Percentiles rank a stretch among this genome's conserved stretches.
These are phyloP conservation scores for Lyophyllum shimeji DNA, from an alignment of 768 basidiomycete genomes.

Conservation along the genomic window DNA sequence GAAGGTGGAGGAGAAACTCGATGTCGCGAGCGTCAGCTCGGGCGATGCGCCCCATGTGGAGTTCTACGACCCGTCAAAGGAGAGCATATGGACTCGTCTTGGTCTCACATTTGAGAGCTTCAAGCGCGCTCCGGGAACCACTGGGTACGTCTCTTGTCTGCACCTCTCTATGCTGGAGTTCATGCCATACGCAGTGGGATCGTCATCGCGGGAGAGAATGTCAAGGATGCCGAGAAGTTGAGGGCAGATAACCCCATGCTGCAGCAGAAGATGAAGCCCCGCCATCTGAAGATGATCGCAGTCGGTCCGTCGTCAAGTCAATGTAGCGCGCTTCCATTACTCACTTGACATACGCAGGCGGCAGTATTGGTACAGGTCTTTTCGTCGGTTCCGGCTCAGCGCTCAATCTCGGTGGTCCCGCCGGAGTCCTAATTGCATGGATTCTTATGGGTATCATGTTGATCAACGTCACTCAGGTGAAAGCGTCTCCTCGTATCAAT, in stretches of 20 bases:
- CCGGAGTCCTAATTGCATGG: conserved; percentile 44
- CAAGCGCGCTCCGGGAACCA: conserved; percentile 46
- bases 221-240: conserved; percentile 33
- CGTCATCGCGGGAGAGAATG: conserved; percentile 33
- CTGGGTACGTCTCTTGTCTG: conserved; percentile 31
- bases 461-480: conserved; percentile 46
- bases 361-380: conserved; percentile 49
- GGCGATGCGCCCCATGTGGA: conserved; percentile 26
- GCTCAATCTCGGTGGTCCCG: conserved; percentile 39
- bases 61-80: conserved; percentile 49
- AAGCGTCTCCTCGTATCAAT: neutral
- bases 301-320: conserved; percentile 33
- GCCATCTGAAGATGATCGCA: conserved; percentile 49
- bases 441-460: conserved; percentile 46
- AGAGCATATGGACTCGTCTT: conserved; percentile 42
- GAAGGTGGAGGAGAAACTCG: conserved; percentile 32
- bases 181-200: conserved; percentile 31
- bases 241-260: conserved; percentile 43
- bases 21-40: conserved; percentile 29
- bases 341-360: conserved; percentile 26
- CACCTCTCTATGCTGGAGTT: neutral
- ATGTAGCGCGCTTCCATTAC: neutral
- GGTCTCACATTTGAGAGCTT: conserved; percentile 43
- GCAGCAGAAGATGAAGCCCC: conserved; percentile 48
- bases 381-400: conserved; percentile 47